A percentile compares a stretch with the other conserved stretches of the same genome.
Evolutionary conservation across 2,329 filamentous ascomycete species (phyloP).

Genomic region (Talaromyces verruculosus): DNA sequence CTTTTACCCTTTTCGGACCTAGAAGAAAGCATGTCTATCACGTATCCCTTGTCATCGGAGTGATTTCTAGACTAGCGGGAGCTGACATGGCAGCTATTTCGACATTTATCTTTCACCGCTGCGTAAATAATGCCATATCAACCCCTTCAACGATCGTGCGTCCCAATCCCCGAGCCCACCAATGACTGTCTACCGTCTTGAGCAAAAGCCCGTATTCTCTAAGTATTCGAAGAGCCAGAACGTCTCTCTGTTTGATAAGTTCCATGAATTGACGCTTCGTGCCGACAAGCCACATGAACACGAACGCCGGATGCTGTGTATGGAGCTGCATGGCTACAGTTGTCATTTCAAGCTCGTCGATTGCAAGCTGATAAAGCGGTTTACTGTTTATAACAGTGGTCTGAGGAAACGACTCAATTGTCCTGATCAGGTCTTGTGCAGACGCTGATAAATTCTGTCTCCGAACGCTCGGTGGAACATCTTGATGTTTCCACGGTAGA

Average conservation of each 20-base stretch:
- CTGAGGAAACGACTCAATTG: neutral
- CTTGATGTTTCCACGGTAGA: constrained; percentile 13
- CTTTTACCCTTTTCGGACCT: neutral
- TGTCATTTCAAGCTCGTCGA: constrained; percentile 10
- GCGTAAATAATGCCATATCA: neutral
- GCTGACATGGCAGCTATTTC: too few relatives aligned
- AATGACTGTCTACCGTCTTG: neutral
- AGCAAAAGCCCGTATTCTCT: constrained; percentile 12
- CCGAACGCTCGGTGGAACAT: neutral
- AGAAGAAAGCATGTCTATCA: neutral
- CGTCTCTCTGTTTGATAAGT: neutral
- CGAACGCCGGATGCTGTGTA: constrained; percentile 6
- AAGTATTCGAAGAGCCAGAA: neutral
- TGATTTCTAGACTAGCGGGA: too few relatives aligned
- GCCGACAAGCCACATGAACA: constrained; percentile 19
- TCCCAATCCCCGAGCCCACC: constrained; percentile 10
- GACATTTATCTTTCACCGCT: neutral
- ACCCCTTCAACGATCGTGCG: constrained; percentile 3
- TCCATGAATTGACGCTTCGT: constrained; percentile 13
- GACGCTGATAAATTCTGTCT: neutral
- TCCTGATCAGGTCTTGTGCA: neutral
- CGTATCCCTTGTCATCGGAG: neutral
- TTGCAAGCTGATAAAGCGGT: neutral
- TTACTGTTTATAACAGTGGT: neutral
- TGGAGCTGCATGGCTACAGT: neutral